Evolutionary conservation across 2,329 filamentous ascomycete genomes (phyloP).

Genomic region (Trichoderma arundinaceum): DNA sequence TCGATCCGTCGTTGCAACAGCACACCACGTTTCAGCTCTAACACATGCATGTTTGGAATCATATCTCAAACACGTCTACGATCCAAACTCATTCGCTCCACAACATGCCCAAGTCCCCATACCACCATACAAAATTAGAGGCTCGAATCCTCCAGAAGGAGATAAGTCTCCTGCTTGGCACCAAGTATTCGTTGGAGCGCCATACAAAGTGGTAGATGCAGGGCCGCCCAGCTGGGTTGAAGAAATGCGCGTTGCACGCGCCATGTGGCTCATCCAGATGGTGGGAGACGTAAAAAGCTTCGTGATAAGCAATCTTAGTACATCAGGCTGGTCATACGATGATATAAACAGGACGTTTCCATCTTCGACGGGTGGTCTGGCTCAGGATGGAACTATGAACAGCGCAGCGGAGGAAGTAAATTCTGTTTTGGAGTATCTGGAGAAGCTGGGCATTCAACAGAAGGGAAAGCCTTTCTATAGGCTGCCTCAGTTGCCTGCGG

Average conservation of each 20-base stretch:
- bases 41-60: constrained; percentile 35
- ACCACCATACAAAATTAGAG: constrained; percentile 16
- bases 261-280: constrained; percentile 35
- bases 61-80: constrained; percentile 30
- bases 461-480: not conserved
- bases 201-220: not conserved
- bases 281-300: constrained; percentile 31
- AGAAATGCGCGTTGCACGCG: constrained; percentile 37
- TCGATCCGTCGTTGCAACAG: constrained; percentile 34
- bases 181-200: not conserved
- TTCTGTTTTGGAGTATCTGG: not conserved
- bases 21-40: constrained; percentile 34
- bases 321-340: constrained; percentile 28
- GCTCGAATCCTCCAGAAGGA: not conserved
- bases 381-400: not conserved
- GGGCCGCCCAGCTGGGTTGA: constrained; percentile 36
- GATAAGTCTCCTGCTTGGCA: constrained; percentile 9
- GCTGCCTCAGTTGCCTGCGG: not conserved
- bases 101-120: not conserved
- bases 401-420: not conserved
- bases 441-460: not conserved
- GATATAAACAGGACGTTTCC: constrained; percentile 26
- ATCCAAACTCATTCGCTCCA: constrained; percentile 31
- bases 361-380: not conserved
- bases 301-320: not conserved